Evolutionary conservation across 73 alveolate species (phyloP), one percentile per base, ranked within the genome.

Genomic region (Paramecium pentaurelia): DNA sequence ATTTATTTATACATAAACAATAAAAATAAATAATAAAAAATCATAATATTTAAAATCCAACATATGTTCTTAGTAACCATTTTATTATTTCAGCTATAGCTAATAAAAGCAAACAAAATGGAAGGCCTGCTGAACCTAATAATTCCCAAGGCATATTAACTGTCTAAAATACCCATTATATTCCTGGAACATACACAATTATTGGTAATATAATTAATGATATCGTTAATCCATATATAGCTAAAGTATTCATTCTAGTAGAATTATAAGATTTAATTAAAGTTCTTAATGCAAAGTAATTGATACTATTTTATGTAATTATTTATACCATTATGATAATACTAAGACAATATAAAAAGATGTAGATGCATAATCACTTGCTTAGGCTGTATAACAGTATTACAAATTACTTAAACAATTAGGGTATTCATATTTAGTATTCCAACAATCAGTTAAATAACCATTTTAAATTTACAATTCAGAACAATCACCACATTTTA

Each of bases 91-190:
- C 91, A 9, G 51, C 77, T 32, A 28, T 45, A 10, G 42, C 77
- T 12, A 80, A 28, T 7, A 80, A 32, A 34, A 80, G 58, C 25
- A 80, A 45, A 47, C 91, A 80, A 80, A 80, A 80, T 22, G 91
- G 91, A 9, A 44, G 58, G 7, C 91, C 91, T 42, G 91, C 75
- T 42, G 77, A 80, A 4, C 91, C 91, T 25, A 80, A 45, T n/a
- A 80, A 45, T 14, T 80, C 73, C 91, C 91, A 80, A 27, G 91
- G 77, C 38, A 80, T 27, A 80, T 18, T 42, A 11, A 58, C 73
- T 9, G 91, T 80, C 91, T 80, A 34, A 80, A 80, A 80, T 22
- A 80, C 58, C 22, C 18, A 40, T 49, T 80, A n/a, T 11, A 80
- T 80, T 12, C 91, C 91, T 27, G 91, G 91, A 42, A 49, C 75